Base-by-base conservation (phyloP, 176 grass and related monocot species). In the Eleusine coracana region DNA sequence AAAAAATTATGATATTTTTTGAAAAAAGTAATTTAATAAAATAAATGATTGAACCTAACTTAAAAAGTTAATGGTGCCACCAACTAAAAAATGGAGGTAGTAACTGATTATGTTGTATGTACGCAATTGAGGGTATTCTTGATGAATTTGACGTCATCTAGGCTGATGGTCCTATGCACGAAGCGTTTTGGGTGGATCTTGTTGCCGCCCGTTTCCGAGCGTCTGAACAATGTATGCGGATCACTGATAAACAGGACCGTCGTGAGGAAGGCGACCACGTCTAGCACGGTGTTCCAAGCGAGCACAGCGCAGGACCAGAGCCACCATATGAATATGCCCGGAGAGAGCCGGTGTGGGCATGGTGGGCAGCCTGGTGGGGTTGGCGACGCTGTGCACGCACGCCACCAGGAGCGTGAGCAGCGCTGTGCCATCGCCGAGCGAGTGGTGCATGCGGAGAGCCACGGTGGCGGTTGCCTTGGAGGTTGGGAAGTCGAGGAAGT, bases 371-470 rank as follows among this genome's bases (percentile, higher is more conserved):
- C 74, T 81, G 16, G 61, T 73, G 42, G 90, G 92, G 72, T 98
- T 84, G 51, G 89, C 74, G 66, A 84, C 77, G 69, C 83, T 71
- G 48, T 90, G 89, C 16, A 88, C 93, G 88, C 92, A 95, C 4
- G 95, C 86, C 68, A 98, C 81, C 66, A 98, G 90, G 17, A 98
- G 90, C 77, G 90, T 91, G 82, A 86, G 86, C 75, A 98, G 92
- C 69, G 96, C 95, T 84, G 85, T 92, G 84, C 96, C 96, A 40
- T 98, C 96, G 2, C 96, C 96, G 78, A 98, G 85, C 42, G 96
- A 98, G 73, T 98, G 96, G 82, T 95, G 90, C 63, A 83, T 70
- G 70, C 96, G 92, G 89, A 98, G 80, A 3, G 94, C 84, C 12
- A 63, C 31, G 14, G 86, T 85, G 23, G 96, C 79, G 3, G 66